Evolutionary conservation across 1,284 basidiomycete species (phyloP).

Genomic region (Spongispora temasekensis): DNA sequence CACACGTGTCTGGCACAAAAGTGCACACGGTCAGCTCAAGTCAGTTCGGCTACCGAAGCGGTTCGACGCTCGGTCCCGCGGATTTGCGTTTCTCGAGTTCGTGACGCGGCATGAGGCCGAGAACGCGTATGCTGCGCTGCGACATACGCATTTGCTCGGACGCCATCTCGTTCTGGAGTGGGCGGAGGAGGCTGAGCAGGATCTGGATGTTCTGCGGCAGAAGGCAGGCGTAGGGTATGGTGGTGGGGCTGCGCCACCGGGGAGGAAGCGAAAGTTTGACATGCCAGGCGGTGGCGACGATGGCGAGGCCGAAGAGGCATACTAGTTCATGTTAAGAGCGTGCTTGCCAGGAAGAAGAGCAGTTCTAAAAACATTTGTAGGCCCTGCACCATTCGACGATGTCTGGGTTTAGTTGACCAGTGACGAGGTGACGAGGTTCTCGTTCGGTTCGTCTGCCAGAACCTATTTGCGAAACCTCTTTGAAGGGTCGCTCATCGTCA

Average conservation of each 20-base stretch:
- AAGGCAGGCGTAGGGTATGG: constrained; percentile 79
- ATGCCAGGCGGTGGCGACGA: constrained; percentile 46
- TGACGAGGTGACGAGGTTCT: too few relatives aligned
- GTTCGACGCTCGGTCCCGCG: constrained; percentile 82
- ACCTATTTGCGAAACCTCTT: too few relatives aligned
- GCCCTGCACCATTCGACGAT: too few relatives aligned
- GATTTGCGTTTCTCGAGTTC: constrained; percentile 97
- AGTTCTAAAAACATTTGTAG: too few relatives aligned
- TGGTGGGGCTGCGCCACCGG: constrained; percentile 65
- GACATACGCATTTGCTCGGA: constrained; percentile 95
- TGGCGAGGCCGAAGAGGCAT: constrained; percentile 30
- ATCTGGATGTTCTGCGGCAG: constrained; percentile 73
- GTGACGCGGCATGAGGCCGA: constrained; percentile 85
- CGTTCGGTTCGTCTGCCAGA: too few relatives aligned
- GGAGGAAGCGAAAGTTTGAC: constrained; percentile 66
- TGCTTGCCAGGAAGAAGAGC: too few relatives aligned
- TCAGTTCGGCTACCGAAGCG: constrained; percentile 88
- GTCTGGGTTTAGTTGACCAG: too few relatives aligned
- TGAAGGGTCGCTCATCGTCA: too few relatives aligned
- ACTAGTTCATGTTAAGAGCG: too few relatives aligned
- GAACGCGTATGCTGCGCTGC: constrained; percentile 80
- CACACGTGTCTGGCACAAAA: constrained; percentile 28
- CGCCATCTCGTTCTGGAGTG: constrained; percentile 94
- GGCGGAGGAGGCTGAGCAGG: constrained; percentile 80
- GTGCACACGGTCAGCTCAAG: constrained; percentile 90